Conservation (phyloP, 257 asterid species). For the Jacaranda copaia region DNA sequence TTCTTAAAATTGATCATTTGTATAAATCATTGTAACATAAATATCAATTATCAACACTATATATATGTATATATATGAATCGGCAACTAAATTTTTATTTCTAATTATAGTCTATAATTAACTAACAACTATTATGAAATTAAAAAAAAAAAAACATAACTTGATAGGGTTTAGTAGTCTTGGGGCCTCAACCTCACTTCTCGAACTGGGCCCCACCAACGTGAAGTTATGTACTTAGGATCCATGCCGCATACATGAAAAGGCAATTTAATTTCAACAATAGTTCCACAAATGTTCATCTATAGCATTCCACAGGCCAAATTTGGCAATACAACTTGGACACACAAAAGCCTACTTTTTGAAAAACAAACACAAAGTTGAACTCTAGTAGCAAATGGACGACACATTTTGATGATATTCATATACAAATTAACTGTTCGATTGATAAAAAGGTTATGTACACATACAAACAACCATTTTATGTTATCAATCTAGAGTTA, state of each 20-base stretch:
- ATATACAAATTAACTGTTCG: not conserved
- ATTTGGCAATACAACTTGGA: not conserved
- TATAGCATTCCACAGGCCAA: not conserved
- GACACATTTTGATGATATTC: no score
- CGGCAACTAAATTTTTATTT: no score
- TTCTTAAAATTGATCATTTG: no score
- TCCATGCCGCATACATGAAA: not conserved
- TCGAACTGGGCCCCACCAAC: no score
- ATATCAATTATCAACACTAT: no score
- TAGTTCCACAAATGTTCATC: not conserved
- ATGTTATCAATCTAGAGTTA: slow-evolving; percentile 2
- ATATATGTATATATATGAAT: no score
- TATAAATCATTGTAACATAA: not conserved
- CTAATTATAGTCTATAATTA: no score
- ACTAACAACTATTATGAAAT: no score
- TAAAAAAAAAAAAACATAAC: no score
- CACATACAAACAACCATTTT: not conserved
- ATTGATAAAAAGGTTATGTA: not conserved
- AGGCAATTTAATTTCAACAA: not conserved
- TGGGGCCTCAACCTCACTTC: no score
- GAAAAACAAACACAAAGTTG: not conserved
- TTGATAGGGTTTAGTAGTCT: no score
- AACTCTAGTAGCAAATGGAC: slow-evolving; percentile 11
- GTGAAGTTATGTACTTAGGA: no score
- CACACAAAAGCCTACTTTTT: not conserved